These are phyloP conservation scores for Stentor roeselii DNA, from an alignment of 73 alveolate species.

Conservation along the genomic window DNA sequence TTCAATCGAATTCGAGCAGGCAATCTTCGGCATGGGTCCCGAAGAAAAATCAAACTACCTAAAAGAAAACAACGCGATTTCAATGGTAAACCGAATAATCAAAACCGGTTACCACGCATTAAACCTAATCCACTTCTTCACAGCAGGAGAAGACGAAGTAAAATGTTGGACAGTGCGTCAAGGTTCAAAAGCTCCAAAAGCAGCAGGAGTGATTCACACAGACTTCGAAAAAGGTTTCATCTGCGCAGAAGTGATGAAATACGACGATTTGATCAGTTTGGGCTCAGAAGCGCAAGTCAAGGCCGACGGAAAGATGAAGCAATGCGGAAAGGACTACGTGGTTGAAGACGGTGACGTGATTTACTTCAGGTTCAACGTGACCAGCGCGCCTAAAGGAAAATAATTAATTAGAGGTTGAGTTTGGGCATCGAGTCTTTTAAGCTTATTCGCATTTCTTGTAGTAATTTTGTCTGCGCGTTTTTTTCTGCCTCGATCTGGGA, in stretches of 20 bases:
- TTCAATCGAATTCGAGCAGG: conserved; percentile 87
- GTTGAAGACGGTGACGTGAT: conserved; percentile 97
- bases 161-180: conserved; percentile 98
- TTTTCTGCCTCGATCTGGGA: conserved; percentile 13
- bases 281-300: conserved; percentile 93
- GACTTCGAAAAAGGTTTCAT: conserved; percentile 99
- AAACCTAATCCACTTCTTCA: conserved; percentile 94
- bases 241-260: conserved; percentile 98
- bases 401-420: too few species aligned
- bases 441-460: conserved; percentile 21
- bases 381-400: conserved; percentile 64
- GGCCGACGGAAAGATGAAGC: conserved; percentile 91
- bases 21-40: conserved; percentile 63
- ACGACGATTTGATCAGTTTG: conserved; percentile 81
- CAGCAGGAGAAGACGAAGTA: conserved; percentile 99
- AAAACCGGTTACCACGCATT: conserved; percentile 91
- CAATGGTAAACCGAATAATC: conserved; percentile 86
- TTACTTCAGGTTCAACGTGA: conserved; percentile 88
- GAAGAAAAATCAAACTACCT: conserved; percentile 49
- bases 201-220: conserved; percentile 99
- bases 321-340: conserved; percentile 89
- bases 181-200: conserved; percentile 96
- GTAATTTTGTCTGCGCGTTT: not conserved
- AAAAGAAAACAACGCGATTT: conserved; percentile 33
- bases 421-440: conserved; percentile 28